Evolutionary conservation across 345 rosid species (phyloP).

Genomic region (Lepidium africanum): DNA sequence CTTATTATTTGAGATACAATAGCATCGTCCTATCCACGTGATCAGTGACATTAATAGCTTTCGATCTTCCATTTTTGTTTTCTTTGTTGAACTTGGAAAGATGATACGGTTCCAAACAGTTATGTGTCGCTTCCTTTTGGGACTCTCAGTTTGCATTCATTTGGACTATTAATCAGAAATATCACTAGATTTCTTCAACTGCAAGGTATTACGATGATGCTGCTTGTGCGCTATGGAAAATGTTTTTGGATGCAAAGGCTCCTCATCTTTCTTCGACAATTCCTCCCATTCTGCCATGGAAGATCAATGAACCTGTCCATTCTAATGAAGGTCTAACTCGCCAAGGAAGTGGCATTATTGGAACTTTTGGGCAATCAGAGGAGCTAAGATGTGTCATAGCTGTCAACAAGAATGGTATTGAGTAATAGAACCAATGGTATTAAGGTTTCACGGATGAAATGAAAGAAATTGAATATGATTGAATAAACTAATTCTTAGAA

Average conservation of each 20-base stretch:
- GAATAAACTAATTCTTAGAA: constrained; percentile 3
- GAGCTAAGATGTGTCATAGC: constrained; percentile 98
- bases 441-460: background rate
- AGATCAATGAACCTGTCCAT: constrained; percentile 70
- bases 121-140: background rate
- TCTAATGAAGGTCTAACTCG: constrained; percentile 85
- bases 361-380: constrained; percentile 89
- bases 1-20: background rate
- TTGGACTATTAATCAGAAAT: background rate
- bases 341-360: constrained; percentile 96
- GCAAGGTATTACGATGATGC: constrained; percentile 95
- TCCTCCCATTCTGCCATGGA: constrained; percentile 97
- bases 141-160: background rate
- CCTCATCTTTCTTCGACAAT: constrained; percentile 90
- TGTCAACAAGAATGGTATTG: no score
- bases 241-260: constrained; percentile 98
- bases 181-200: constrained; percentile 6
- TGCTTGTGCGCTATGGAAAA: constrained; percentile 91
- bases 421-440: background rate
- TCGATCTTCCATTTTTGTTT: background rate
- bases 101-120: background rate
- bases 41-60: background rate
- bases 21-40: background rate
- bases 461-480: background rate
- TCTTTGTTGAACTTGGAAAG: constrained; percentile 2